Percentiles rank a stretch among this genome's conserved stretches.
phyloP scores from a whole-genome alignment of 768 basidiomycete species.

The Xerocomus spinulosus region DNA sequence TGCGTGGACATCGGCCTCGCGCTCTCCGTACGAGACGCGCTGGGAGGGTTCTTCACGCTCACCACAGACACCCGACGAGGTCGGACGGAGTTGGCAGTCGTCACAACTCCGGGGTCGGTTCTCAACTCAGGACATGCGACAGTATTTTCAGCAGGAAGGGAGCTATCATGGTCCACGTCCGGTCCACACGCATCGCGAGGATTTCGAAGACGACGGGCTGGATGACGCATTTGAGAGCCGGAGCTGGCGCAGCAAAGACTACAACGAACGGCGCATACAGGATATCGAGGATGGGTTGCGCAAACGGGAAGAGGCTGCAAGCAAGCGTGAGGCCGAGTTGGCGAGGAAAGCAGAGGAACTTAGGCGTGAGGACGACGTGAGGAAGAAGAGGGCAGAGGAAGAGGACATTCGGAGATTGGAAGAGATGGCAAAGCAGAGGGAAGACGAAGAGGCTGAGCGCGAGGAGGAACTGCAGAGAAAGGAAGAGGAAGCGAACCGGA shows the following conservation, averaged over 20 bases:
- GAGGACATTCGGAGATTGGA: slow-evolving; percentile 24
- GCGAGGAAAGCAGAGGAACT: slow-evolving; percentile 36
- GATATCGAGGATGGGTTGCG: slow-evolving; percentile 30
- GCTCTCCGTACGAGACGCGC: slow-evolving; percentile 26
- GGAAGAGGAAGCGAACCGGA: slow-evolving; percentile 31
- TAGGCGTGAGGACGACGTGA: slow-evolving; percentile 27
- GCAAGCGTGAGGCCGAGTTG: slow-evolving; percentile 30
- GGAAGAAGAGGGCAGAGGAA: slow-evolving; percentile 26
- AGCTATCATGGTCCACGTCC: slow-evolving; percentile 8
- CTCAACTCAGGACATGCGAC: slow-evolving; percentile 31
- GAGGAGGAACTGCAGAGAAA: slow-evolving; percentile 27
- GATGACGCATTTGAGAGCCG: slow-evolving; percentile 32
- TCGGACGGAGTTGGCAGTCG: slow-evolving; percentile 29
- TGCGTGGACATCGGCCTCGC: slow-evolving; percentile 19
- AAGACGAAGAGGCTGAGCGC: slow-evolving; percentile 24
- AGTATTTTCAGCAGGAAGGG: slow-evolving; percentile 21
- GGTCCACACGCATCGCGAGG: slow-evolving; percentile 29
- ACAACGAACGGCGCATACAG: slow-evolving; percentile 30
- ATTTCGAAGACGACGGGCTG: slow-evolving; percentile 26
- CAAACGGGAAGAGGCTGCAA: slow-evolving; percentile 33
- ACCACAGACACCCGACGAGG: slow-evolving; percentile 29
- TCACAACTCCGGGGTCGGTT: slow-evolving; percentile 22
- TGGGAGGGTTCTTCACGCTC: slow-evolving; percentile 28
- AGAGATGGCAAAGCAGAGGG: slow-evolving; percentile 24
- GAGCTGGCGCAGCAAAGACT: slow-evolving; percentile 28